A percentile compares a stretch with the other conserved stretches of the same genome.
Conservation (phyloP, 306 rosid genomes). For the Castanopsis chinensis region DNA sequence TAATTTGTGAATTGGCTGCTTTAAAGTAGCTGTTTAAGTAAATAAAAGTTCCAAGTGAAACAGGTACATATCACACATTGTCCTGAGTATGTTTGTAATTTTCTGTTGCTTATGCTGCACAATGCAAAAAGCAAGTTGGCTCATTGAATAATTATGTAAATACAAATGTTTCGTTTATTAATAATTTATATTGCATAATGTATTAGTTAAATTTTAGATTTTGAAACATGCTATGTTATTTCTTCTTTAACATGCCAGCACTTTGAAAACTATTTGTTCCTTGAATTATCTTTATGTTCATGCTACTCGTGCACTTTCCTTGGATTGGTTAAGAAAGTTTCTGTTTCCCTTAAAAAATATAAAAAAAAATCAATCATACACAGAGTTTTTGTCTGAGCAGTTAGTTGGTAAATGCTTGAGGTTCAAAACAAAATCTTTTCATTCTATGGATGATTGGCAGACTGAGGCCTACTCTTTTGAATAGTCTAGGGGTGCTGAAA, state of each 20-base stretch:
- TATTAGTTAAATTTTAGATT: background rate
- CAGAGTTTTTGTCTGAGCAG: background rate
- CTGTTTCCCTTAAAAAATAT: background rate
- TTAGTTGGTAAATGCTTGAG: background rate
- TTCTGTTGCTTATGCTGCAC: slow-evolving; percentile 20
- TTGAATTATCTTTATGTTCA: background rate
- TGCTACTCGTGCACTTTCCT: background rate
- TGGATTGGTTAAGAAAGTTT: background rate
- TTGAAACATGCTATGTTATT: slow-evolving; percentile 2
- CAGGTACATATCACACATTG: slow-evolving; percentile 25
- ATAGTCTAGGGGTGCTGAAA: background rate
- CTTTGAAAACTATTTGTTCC: background rate
- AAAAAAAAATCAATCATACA: background rate
- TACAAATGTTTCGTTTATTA: background rate
- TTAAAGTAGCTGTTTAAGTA: slow-evolving; percentile 22
- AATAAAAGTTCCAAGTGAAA: slow-evolving; percentile 26
- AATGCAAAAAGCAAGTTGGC: slow-evolving; percentile 5
- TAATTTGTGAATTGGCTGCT: slow-evolving; percentile 23
- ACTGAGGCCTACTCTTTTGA: background rate
- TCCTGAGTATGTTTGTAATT: slow-evolving; percentile 6
- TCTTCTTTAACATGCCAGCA: background rate
- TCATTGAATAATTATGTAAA: slow-evolving; percentile 20
- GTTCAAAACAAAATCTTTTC: background rate
- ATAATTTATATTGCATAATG: background rate
- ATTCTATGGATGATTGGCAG: background rate